Conservation (phyloP, 1,139 yeast genomes). For the Tardiomyces blankii region DNA sequence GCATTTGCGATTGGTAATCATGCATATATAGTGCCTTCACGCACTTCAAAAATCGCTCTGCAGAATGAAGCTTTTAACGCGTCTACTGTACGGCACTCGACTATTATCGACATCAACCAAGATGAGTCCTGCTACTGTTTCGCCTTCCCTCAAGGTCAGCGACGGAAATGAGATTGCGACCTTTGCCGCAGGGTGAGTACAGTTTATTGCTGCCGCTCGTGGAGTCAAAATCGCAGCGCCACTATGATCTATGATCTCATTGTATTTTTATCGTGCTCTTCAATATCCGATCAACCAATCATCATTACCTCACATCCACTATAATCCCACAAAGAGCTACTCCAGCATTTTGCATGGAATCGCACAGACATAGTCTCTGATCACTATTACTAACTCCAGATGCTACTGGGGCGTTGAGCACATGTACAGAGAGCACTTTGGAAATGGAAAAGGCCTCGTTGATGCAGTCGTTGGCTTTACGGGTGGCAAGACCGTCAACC, state of each 20-base stretch:
- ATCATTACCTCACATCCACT: too few species aligned
- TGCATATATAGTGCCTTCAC: too few species aligned
- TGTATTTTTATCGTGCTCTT: too few species aligned
- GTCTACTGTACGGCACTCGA: neutral
- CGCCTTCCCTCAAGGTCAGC: neutral
- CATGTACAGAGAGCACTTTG: constrained; percentile 59
- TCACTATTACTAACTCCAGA: constrained; percentile 7
- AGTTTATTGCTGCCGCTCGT: too few species aligned
- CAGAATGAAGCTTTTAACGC: neutral
- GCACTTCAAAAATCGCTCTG: neutral
- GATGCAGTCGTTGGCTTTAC: constrained; percentile 86
- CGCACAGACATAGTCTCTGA: too few species aligned
- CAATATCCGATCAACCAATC: too few species aligned
- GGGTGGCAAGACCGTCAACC: constrained; percentile 52
- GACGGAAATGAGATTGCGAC: neutral
- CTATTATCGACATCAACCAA: neutral
- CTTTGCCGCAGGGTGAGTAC: neutral
- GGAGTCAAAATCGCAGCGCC: neutral
- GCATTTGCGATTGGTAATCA: too few species aligned
- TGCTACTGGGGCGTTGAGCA: constrained; percentile 97
- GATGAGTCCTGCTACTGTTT: neutral
- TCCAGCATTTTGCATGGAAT: too few species aligned
- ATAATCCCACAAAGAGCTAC: too few species aligned
- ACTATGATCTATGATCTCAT: neutral
- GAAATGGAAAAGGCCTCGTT: constrained; percentile 45